A percentile compares a stretch with the other conserved stretches of the same genome.
These are phyloP conservation scores for Puccinia polysora DNA, from an alignment of 1,284 basidiomycete species.

Conservation along the genomic window DNA sequence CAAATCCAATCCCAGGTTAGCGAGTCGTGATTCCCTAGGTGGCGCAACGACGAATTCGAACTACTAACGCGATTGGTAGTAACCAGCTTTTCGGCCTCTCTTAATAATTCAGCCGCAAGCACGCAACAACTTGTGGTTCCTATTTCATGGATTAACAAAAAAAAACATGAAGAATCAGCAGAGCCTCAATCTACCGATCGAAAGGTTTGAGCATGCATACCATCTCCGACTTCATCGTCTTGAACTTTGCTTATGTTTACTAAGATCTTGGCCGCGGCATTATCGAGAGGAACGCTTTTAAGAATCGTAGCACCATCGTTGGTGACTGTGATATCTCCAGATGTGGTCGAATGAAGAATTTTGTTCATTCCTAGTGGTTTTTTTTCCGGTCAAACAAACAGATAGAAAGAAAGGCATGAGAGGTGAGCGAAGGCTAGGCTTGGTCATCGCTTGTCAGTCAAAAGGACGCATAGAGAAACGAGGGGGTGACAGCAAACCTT, in stretches of 20 bases:
- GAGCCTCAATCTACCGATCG: not conserved
- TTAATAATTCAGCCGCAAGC: conserved; percentile 79
- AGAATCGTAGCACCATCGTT: conserved; percentile 99
- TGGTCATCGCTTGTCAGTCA: too few relatives aligned
- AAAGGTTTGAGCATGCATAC: conserved; percentile 51
- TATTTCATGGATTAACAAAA: not conserved
- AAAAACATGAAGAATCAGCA: not conserved
- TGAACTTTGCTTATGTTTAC: conserved; percentile 99
- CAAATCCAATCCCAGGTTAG: not conserved
- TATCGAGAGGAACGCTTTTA: conserved; percentile 94
- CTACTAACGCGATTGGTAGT: conserved; percentile 53
- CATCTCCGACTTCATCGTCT: conserved; percentile 98
- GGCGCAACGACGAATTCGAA: too few relatives aligned
- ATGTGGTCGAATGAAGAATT: conserved; percentile 83
- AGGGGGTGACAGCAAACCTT: conserved; percentile 60
- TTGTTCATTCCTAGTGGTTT: conserved; percentile 77
- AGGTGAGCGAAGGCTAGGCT: too few relatives aligned
- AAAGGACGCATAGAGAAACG: not conserved
- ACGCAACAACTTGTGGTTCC: conserved; percentile 60
- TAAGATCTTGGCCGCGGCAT: conserved; percentile 96
- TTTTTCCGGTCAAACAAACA: too few relatives aligned
- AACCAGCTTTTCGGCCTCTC: conserved; percentile 95
- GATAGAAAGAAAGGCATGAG: conserved; percentile 1
- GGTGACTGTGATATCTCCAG: conserved; percentile 90
- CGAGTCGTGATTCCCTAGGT: too few relatives aligned